Percentiles rank a stretch among this genome's conserved stretches.
Evolutionary conservation across 2,329 filamentous ascomycete genomes (phyloP).

Genomic region (Teratosphaeria pseudoeucalypti): DNA sequence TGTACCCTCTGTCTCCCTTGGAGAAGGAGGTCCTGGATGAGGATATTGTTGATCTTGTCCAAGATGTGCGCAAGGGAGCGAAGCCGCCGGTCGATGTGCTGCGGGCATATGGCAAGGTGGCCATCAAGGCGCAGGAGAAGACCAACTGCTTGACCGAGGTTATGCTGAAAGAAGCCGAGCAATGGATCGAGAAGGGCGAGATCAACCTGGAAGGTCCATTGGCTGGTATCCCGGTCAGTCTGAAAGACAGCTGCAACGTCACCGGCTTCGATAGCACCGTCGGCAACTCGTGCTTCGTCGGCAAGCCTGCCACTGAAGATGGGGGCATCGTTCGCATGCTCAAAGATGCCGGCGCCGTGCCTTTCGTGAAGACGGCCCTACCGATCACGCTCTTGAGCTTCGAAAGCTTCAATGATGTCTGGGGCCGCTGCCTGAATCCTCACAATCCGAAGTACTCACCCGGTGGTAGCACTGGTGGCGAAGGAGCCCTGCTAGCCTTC

Average conservation of each 20-base stretch:
- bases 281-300: slow-evolving; percentile 64
- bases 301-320: slow-evolving; percentile 56
- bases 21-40: slow-evolving; percentile 61
- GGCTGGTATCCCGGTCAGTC: slow-evolving; percentile 73
- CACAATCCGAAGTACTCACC: slow-evolving; percentile 77
- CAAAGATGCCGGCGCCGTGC: slow-evolving; percentile 77
- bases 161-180: slow-evolving; percentile 66
- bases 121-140: slow-evolving; percentile 69
- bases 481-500: slow-evolving; percentile 70
- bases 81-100: slow-evolving; percentile 62
- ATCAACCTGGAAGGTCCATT: slow-evolving; percentile 70
- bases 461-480: slow-evolving; percentile 79
- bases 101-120: slow-evolving; percentile 77
- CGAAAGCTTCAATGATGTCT: slow-evolving; percentile 69
- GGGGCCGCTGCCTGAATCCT: slow-evolving; percentile 74
- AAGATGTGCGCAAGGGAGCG: slow-evolving; percentile 59
- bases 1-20: slow-evolving; percentile 49
- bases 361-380: slow-evolving; percentile 86
- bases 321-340: slow-evolving; percentile 64
- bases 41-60: slow-evolving; percentile 68
- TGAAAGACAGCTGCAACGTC: slow-evolving; percentile 70
- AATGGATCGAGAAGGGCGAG: slow-evolving; percentile 50
- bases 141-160: slow-evolving; percentile 89
- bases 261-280: slow-evolving; percentile 75
- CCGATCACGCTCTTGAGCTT: slow-evolving; percentile 81